A percentile compares a stretch with the other conserved stretches of the same genome.
These are phyloP conservation scores for Immersiporthe knoxdaviesiana DNA, from an alignment of 2,329 filamentous ascomycete species.

Conservation along the genomic window DNA sequence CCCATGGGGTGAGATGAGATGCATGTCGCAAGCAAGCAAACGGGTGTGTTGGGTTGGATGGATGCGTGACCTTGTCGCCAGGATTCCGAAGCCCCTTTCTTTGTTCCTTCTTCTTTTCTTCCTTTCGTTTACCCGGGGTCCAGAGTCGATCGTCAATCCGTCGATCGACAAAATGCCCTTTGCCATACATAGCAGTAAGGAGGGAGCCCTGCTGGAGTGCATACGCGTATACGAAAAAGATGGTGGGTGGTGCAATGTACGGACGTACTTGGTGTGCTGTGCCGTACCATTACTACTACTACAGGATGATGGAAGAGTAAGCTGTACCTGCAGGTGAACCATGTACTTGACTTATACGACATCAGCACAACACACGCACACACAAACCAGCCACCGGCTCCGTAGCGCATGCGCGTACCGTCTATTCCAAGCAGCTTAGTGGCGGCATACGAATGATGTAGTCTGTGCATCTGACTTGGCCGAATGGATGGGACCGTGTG, in stretches of 20 bases:
- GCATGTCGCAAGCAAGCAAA: too few relatives aligned
- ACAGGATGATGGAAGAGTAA: background rate
- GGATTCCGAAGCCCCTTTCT: background rate
- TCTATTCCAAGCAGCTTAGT: background rate
- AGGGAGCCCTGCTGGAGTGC: background rate
- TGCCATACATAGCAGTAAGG: background rate
- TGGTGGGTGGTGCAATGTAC: background rate
- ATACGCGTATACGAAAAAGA: background rate
- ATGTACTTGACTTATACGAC: conserved; percentile 3
- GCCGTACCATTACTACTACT: background rate
- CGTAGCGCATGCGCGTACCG: background rate
- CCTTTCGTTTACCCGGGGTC: background rate
- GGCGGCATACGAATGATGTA: background rate
- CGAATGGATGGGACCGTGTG: background rate
- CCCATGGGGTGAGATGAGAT: background rate
- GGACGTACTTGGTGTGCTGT: background rate
- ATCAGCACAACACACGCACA: background rate
- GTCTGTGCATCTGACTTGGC: background rate
- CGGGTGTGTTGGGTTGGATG: background rate
- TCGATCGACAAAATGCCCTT: background rate
- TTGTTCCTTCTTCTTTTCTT: background rate
- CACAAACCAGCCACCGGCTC: conserved; percentile 1
- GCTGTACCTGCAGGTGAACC: conserved; percentile 11
- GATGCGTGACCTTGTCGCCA: background rate
- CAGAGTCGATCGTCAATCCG: background rate